Evolutionary conservation across 1,284 basidiomycete genomes (phyloP).

Genomic region (Tremellales sp.): DNA sequence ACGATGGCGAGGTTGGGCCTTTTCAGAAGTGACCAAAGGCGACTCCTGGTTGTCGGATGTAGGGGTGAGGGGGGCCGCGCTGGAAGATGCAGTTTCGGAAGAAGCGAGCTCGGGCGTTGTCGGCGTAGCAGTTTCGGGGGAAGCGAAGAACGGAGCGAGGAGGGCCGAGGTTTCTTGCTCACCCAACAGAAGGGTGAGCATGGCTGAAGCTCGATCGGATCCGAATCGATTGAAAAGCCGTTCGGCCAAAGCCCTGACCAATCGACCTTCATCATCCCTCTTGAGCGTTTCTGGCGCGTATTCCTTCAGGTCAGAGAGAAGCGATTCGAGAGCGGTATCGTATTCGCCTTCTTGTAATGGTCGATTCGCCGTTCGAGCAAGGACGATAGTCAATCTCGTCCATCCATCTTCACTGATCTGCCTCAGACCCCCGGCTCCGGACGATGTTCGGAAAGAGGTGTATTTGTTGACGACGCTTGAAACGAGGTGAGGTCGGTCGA

Average conservation of each 20-base stretch:
- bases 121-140: no score
- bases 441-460: neutral
- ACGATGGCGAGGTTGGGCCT: neutral
- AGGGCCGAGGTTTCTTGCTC: slow-evolving; percentile 10
- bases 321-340: slow-evolving; percentile 51
- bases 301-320: slow-evolving; percentile 51
- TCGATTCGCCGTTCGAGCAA: neutral
- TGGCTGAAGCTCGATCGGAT: slow-evolving; percentile 34
- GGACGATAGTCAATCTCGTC: neutral
- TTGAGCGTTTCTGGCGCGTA: neutral
- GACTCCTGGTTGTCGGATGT: neutral
- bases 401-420: neutral
- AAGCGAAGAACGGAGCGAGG: slow-evolving; percentile 9
- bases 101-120: slow-evolving; percentile 8
- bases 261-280: slow-evolving; percentile 38
- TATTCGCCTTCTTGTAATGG: slow-evolving; percentile 18
- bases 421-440: no score
- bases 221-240: slow-evolving; percentile 23
- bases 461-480: slow-evolving; percentile 21
- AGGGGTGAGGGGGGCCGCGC: neutral
- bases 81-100: slow-evolving; percentile 14
- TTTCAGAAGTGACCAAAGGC: no score
- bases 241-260: slow-evolving; percentile 27
- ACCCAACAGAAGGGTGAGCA: slow-evolving; percentile 22
- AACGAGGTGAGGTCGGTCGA: slow-evolving; percentile 5